Base-by-base conservation (phyloP, 2,329 filamentous ascomycete species). In the Acrodontium crateriforme region DNA sequence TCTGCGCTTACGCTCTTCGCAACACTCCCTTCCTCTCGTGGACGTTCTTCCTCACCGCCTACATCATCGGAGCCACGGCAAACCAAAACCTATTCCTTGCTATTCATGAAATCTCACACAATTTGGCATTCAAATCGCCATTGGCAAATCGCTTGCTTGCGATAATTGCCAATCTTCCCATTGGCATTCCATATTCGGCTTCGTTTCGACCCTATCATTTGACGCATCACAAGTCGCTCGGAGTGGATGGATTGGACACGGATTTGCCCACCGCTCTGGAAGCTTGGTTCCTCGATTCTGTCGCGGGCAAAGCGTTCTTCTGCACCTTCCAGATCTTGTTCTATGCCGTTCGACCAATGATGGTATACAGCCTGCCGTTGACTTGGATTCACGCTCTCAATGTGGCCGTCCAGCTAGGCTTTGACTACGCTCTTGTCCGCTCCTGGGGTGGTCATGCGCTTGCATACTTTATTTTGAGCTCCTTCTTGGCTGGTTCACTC, bases 321-420 rank as follows among this genome's bases (percentile, higher is more conserved):
- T 87, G 80, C 62, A 98, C 89, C 42, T 98, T 94, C 63, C 89
- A 98, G 60, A 94, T 98, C 56, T 71, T 98, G 53, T 98, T 98
- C 69, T 98, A 98, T 63, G 89, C 89, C 46, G 59, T 98, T 27
- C 81, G 89, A 10, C 89, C 89, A 36, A 93, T 95, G 78, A 76
- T 85, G 59, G 71, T 98, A 44, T 93, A 93, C 68, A 71, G 74
- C 45, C 69, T 95, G 4, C 82, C 87, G 19, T 71, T 95, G 54
- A 94, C 87, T 28, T 69, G 68, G 49, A 73, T 94, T 32, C 85
- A 94, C 58, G 66, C 74, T 33, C 59, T 84, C 58, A 98, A 98
- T 59, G 67, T 98, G 28, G 53, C 62, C 35, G 69, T 71, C 3
- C 87, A 98, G 58, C 46, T 87, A 27, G 47, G 59, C 39, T 93